A percentile compares a stretch with the other conserved stretches of the same genome.
Conservation (phyloP, 805 yeast genomes). For the Metschnikowia hibisci region DNA sequence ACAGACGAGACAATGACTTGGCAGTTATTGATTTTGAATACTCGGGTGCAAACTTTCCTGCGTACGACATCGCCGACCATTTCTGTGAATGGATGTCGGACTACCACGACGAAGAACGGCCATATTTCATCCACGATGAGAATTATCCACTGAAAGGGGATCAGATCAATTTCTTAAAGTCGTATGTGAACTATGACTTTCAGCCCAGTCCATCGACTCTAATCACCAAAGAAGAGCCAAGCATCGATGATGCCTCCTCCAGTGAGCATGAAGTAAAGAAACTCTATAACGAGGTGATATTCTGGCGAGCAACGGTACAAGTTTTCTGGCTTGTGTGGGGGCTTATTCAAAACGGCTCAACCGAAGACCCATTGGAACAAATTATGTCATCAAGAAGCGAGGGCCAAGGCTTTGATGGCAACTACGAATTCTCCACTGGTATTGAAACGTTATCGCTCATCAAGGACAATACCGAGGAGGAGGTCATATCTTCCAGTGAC, state of each 20-base stretch:
- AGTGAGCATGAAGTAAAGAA: conserved; percentile 41
- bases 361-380: conserved; percentile 16
- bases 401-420: conserved; percentile 38
- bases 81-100: conserved; percentile 97
- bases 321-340: conserved; percentile 93
- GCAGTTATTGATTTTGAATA: conserved; percentile 97
- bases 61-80: conserved; percentile 89
- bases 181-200: conserved; percentile 68
- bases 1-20: conserved; percentile 45
- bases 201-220: conserved; percentile 33
- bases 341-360: conserved; percentile 66
- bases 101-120: conserved; percentile 59
- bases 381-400: conserved; percentile 19
- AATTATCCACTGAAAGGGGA: conserved; percentile 67
- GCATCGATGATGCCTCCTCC: conserved; percentile 18
- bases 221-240: conserved; percentile 15
- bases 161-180: conserved; percentile 63
- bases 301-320: conserved; percentile 80
- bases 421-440: conserved; percentile 44
- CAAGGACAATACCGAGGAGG: conserved; percentile 27
- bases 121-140: conserved; percentile 50
- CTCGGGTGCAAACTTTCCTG: conserved; percentile 86
- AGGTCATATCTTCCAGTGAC: conserved; percentile 36
- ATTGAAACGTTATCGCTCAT: conserved; percentile 39
- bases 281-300: conserved; percentile 59